Evolutionary conservation across 1,284 basidiomycete genomes (phyloP), one percentile per base, ranked within the genome.

Genomic region (Ustilago nuda): DNA sequence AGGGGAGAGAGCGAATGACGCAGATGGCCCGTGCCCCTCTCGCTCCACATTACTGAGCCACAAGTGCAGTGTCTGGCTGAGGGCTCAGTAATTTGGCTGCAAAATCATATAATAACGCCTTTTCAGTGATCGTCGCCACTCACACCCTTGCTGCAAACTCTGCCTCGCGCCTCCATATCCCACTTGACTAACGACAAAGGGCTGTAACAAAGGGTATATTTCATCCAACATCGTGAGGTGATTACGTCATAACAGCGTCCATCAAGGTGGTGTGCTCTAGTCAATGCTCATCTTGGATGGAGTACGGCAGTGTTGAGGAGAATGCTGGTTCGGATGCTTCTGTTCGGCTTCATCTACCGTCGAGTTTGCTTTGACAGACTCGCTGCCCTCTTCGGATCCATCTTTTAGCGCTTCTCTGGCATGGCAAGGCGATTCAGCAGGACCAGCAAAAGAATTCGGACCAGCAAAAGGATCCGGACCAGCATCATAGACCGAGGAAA

Each of bases 381-480:
- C 9, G 46, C 9, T 52, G 45, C 15, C 37, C 4, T 33, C 30
- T 33, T 19, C 30, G 32, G 13, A 15, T 17, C 12, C 43, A 3
- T 48, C 27, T 9, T 4, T 8, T 8, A 35, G 23, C 45, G 19
- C n/a, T 27, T 50, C 13, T 23, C 48, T n/a, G 4, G n/a, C 17
- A 32, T 27, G 35, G n/a, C 32, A 35, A 2, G 56, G 43, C 30
- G 41, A 17, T 3, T 6, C 53, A 30, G 30, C 30, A 33, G 19
- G 19, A 19, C 19, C 19, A 19, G 19, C 19, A 19, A 19, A 19
- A 19, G 19, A 19, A 19, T 19, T 19, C 19, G 19, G 19, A 19
- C 19, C 19, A 5, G 70, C 70, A 54, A 72, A 72, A 2, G 64
- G 70, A 50, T 67, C 70, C 19, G 70, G 65, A 3, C 70, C 70